Evolutionary conservation across 176 grass and related monocot species (phyloP).

Genomic region (Otatea glauca): DNA sequence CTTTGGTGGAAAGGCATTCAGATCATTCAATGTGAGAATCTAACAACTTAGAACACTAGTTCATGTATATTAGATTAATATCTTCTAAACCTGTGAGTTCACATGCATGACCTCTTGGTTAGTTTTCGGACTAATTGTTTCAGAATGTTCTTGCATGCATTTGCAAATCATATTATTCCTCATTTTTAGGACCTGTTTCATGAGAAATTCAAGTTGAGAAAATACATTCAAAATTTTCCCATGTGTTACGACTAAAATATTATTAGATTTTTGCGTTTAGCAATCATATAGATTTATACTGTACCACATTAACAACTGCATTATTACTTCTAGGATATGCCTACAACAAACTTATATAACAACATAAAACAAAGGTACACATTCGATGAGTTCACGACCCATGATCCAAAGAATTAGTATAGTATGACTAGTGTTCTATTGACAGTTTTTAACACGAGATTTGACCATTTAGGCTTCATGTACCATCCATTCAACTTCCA

Average conservation of each 20-base stretch:
- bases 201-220: not conserved
- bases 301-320: not conserved
- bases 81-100: not conserved
- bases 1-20: slow-evolving; percentile 64
- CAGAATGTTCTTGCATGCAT: not conserved
- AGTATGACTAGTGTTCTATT: not conserved
- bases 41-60: not conserved
- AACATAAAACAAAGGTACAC: not conserved
- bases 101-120: not conserved
- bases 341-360: not conserved
- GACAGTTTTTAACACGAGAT: not conserved
- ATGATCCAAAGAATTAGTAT: not conserved
- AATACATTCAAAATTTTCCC: not conserved
- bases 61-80: not conserved
- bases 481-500: slow-evolving; percentile 19
- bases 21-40: slow-evolving; percentile 50
- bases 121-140: not conserved
- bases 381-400: not conserved
- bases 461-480: not conserved
- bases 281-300: not conserved
- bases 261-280: not conserved
- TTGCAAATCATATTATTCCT: not conserved
- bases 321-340: not conserved
- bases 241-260: slow-evolving; percentile 4
- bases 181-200: not conserved